Percentiles rank a stretch among this genome's conserved stretches.
Conservation (phyloP, 768 basidiomycete species). For the Lactarius sanguifluus region DNA sequence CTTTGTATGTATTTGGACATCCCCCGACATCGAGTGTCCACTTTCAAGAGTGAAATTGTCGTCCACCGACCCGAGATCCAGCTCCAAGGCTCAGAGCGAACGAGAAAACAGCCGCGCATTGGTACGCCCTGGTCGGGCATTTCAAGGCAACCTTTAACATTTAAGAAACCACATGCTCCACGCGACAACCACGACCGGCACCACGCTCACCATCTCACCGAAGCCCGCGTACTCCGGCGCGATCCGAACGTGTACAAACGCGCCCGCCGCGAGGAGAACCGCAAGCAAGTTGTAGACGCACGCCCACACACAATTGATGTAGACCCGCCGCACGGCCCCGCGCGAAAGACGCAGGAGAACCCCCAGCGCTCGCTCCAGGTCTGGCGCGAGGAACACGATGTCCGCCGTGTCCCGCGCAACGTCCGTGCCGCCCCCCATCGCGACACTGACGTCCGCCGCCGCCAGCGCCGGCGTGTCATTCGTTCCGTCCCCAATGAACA, state of each 20-base stretch:
- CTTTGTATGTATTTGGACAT: no score
- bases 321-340: conserved; percentile 39
- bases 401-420: conserved; percentile 46
- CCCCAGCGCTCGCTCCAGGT: conserved; percentile 38
- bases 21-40: no score
- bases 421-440: conserved; percentile 37
- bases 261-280: conserved; percentile 51
- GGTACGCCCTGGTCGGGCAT: neutral
- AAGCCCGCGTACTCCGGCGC: conserved; percentile 45
- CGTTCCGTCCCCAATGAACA: conserved; percentile 53
- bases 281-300: conserved; percentile 46
- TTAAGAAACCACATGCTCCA: conserved; percentile 30
- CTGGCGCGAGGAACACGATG: conserved; percentile 44
- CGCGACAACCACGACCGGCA: conserved; percentile 44
- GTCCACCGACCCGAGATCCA: neutral
- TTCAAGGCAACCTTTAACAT: neutral
- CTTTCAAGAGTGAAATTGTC: no score
- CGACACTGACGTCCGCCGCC: conserved; percentile 50
- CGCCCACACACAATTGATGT: conserved; percentile 41
- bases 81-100: neutral
- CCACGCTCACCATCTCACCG: conserved; percentile 45
- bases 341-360: conserved; percentile 41
- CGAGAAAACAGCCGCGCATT: neutral
- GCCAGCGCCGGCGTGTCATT: conserved; percentile 54
- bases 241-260: conserved; percentile 42